Conservation (phyloP, 257 asterid genomes). For the Rauvolfia tetraphylla region DNA sequence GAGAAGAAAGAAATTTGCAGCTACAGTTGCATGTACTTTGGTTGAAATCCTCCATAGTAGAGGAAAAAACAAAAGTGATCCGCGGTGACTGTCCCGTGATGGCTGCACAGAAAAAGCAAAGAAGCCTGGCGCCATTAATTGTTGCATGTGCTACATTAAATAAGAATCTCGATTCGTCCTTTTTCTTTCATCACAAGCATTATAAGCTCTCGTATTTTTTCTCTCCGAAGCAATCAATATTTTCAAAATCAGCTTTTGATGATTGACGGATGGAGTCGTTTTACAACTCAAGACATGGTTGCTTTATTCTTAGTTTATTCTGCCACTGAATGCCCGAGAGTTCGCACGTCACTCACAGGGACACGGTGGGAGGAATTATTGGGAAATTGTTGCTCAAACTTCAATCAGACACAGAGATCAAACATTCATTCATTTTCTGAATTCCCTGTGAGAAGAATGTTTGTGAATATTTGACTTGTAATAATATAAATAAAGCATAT, state of each 20-base stretch:
- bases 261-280: not conserved
- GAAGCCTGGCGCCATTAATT: conserved; percentile 52
- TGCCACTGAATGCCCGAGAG: not conserved
- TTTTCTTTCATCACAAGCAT: conserved; percentile 39
- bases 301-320: not conserved
- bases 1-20: conserved; percentile 28
- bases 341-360: not conserved
- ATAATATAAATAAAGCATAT: too few species aligned
- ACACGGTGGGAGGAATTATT: not conserved
- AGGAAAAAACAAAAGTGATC: conserved; percentile 49
- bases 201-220: not conserved
- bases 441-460: too few species aligned
- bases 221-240: conserved; percentile 12
- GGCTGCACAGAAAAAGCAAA: conserved; percentile 50
- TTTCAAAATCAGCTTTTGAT: not conserved
- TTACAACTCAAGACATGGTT: not conserved
- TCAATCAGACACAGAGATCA: not conserved
- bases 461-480: too few species aligned
- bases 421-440: not conserved
- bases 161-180: conserved; percentile 30
- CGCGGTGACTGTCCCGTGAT: conserved; percentile 39
- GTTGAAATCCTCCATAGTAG: conserved; percentile 15
- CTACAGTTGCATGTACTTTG: conserved; percentile 17
- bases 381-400: not conserved
- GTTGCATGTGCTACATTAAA: conserved; percentile 62